Conservation (phyloP, 2,329 filamentous ascomycete species). For the Juglanconis oblonga region DNA sequence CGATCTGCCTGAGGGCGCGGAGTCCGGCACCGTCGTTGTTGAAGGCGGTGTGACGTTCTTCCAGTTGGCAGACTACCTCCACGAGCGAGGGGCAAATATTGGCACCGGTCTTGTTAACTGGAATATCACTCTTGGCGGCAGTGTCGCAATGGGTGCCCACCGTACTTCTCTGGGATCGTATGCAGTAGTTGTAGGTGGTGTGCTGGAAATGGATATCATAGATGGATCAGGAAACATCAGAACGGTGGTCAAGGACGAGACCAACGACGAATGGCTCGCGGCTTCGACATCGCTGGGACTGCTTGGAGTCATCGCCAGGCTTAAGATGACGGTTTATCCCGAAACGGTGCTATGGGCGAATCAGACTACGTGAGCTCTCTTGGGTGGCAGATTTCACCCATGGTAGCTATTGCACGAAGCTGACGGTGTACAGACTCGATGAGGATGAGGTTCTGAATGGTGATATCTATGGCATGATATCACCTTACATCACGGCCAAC, state of each 20-base stretch:
- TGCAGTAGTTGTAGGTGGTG: constrained; percentile 48
- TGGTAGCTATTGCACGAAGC: constrained; percentile 5
- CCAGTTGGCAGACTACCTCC: constrained; percentile 48
- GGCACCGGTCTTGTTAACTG: constrained; percentile 52
- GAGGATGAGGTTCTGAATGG: constrained; percentile 47
- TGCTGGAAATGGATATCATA: constrained; percentile 46
- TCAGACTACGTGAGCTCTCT: constrained; percentile 41
- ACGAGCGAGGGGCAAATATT: constrained; percentile 42
- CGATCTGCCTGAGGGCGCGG: constrained; percentile 32
- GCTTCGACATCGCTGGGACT: constrained; percentile 49
- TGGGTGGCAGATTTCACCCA: background rate
- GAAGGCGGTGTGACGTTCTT: constrained; percentile 52
- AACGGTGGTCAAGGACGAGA: constrained; percentile 38
- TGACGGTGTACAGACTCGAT: constrained; percentile 31
- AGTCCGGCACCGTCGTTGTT: constrained; percentile 43
- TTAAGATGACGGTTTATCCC: constrained; percentile 48
- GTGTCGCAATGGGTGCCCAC: constrained; percentile 51
- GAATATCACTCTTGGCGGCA: constrained; percentile 51
- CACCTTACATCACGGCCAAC: constrained; percentile 49
- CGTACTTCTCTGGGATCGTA: constrained; percentile 45
- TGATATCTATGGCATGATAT: constrained; percentile 47
- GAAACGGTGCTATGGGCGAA: constrained; percentile 50
- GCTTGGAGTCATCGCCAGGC: constrained; percentile 44
- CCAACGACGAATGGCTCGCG: constrained; percentile 47
- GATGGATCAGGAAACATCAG: constrained; percentile 44